These are phyloP conservation scores for Blastobotrys peoriensis DNA, from an alignment of 805 yeast genomes.

Conservation along the genomic window DNA sequence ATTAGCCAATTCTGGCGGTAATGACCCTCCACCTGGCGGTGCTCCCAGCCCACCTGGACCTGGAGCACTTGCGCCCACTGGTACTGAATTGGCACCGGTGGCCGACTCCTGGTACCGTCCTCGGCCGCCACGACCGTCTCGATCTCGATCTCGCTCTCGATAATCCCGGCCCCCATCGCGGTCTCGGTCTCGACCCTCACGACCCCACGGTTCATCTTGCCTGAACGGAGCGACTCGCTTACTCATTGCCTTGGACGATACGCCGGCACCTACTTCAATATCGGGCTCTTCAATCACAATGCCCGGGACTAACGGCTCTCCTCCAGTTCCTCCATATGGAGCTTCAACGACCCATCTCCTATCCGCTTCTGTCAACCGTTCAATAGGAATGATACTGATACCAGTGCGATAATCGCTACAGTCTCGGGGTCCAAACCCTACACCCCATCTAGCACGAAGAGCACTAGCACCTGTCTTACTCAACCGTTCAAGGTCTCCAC, in stretches of 20 bases:
- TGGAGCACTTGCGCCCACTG: slow-evolving; percentile 3
- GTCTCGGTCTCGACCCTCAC: slow-evolving; percentile 7
- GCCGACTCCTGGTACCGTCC: neutral
- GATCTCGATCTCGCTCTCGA: slow-evolving; percentile 1
- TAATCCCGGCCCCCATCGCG: slow-evolving; percentile 9
- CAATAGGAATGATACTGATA: slow-evolving; percentile 76
- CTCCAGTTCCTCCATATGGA: slow-evolving; percentile 97
- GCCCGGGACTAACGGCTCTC: slow-evolving; percentile 70
- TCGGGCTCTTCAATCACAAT: slow-evolving; percentile 94
- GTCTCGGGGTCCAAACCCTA: slow-evolving; percentile 97
- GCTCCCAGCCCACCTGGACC: too few relatives aligned
- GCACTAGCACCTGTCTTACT: slow-evolving; percentile 57
- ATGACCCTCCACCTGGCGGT: too few relatives aligned
- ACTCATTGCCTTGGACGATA: slow-evolving; percentile 85
- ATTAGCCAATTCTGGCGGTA: slow-evolving; percentile 16
- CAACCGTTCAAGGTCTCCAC: slow-evolving; percentile 52
- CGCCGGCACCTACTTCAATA: slow-evolving; percentile 92
- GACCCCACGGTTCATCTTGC: slow-evolving; percentile 12
- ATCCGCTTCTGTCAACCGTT: slow-evolving; percentile 91
- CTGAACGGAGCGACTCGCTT: slow-evolving; percentile 86
- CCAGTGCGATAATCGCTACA: slow-evolving; percentile 95
- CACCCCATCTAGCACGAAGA: slow-evolving; percentile 95
- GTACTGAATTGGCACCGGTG: neutral
- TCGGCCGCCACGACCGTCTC: slow-evolving; percentile 5
- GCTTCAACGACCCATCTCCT: slow-evolving; percentile 82